Percentiles rank a stretch among this genome's conserved stretches.
Conservation (phyloP, 345 rosid genomes). For the Corchorus capsularis region DNA sequence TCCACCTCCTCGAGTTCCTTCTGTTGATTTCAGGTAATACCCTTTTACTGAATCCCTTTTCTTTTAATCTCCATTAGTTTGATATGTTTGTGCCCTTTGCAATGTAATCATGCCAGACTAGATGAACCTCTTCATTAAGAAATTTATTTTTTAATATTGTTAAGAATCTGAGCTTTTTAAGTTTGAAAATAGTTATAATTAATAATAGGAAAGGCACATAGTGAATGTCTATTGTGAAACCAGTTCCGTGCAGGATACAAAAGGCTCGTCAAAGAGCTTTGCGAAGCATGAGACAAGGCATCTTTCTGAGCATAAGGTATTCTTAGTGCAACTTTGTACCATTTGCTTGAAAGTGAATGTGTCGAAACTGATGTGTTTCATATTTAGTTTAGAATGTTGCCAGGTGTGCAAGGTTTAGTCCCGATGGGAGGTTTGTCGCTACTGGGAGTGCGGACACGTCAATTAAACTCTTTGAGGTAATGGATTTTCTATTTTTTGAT, state of each 20-base stretch:
- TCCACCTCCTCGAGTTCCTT: conserved; percentile 48
- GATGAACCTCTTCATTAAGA: neutral
- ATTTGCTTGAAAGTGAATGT: conserved; percentile 6
- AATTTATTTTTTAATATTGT: neutral
- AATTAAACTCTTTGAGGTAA: conserved; percentile 86
- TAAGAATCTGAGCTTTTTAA: neutral
- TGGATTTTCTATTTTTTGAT: neutral
- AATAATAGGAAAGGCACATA: conserved; percentile 9
- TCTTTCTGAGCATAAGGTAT: conserved; percentile 16
- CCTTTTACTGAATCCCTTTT: neutral
- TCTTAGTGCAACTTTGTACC: neutral
- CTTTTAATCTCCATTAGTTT: neutral
- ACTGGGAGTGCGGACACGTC: conserved; percentile 89
- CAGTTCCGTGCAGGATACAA: conserved; percentile 57
- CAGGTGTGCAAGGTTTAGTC: conserved; percentile 87
- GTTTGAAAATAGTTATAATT: neutral
- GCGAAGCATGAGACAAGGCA: conserved; percentile 60
- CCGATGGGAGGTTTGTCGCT: conserved; percentile 82
- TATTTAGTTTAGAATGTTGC: conserved; percentile 60
- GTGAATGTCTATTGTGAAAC: conserved; percentile 16
- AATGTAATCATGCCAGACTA: neutral
- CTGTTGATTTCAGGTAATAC: conserved; percentile 67
- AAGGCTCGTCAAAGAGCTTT: conserved; percentile 63
- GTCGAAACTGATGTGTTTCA: conserved; percentile 20
- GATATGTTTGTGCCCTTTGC: neutral